phyloP scores from a whole-genome alignment of 1,284 basidiomycete species.

The Trametes pubescens region DNA sequence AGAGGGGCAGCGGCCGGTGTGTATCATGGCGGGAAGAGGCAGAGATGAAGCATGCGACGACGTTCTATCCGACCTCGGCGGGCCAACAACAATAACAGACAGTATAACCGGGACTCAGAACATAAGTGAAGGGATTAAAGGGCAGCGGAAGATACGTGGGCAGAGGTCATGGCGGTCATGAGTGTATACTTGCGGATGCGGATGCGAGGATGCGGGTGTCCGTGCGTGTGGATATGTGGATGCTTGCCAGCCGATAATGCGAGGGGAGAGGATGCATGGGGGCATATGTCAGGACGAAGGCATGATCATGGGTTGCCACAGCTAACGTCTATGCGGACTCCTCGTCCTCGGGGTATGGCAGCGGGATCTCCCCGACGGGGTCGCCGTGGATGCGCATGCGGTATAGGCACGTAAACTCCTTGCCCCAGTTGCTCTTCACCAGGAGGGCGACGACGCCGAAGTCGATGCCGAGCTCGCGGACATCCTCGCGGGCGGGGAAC shows the following conservation, averaged over 20 bases:
- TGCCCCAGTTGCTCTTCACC: constrained; percentile 89
- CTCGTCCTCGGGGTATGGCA: constrained; percentile 40
- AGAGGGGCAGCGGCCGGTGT: neutral
- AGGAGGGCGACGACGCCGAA: constrained; percentile 83
- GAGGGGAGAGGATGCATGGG: constrained; percentile 18
- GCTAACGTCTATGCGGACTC: constrained; percentile 25
- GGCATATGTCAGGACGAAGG: constrained; percentile 12
- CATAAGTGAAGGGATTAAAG: constrained; percentile 35
- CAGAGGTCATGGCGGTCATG: constrained; percentile 30
- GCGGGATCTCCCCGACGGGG: constrained; percentile 41
- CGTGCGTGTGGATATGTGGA: constrained; percentile 5
- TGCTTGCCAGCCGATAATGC: constrained; percentile 12
- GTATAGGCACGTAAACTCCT: constrained; percentile 90
- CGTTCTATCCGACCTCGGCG: neutral
- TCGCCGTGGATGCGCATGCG: constrained; percentile 82
- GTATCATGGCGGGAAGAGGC: constrained; percentile 2
- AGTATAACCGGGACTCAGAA: constrained; percentile 5
- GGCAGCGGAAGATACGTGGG: constrained; percentile 8
- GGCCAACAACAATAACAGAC: neutral
- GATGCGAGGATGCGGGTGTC: constrained; percentile 4
- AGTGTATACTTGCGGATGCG: constrained; percentile 23
- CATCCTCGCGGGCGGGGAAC: constrained; percentile 77
- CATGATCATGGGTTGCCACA: constrained; percentile 13
- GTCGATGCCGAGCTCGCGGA: constrained; percentile 76
- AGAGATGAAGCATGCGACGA: constrained; percentile 11